Percentiles rank a stretch among this genome's conserved stretches.
These are phyloP conservation scores for Penicillium antarcticum DNA, from an alignment of 495 filamentous ascomycete species.

Conservation along the genomic window DNA sequence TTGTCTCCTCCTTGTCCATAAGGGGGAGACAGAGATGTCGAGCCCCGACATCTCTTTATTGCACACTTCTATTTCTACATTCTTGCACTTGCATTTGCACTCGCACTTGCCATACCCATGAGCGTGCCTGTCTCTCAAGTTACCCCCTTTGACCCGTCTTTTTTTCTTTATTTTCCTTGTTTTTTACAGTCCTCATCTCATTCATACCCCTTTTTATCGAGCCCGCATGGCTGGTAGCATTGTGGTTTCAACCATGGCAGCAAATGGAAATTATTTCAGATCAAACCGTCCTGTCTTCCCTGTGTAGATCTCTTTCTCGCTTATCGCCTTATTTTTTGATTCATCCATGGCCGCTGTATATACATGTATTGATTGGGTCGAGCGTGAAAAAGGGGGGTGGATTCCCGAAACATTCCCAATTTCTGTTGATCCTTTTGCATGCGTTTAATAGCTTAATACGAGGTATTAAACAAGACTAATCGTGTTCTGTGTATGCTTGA, in stretches of 20 bases:
- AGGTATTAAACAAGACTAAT: too few relatives aligned
- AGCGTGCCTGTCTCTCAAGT: constrained; percentile 27
- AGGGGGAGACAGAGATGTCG: neutral
- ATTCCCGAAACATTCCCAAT: too few relatives aligned
- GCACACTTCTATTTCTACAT: constrained; percentile 12
- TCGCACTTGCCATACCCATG: constrained; percentile 18
- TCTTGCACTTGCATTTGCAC: constrained; percentile 5
- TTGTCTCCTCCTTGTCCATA: neutral
- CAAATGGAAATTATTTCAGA: constrained; percentile 13
- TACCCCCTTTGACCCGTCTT: constrained; percentile 6
- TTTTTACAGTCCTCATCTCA: too few relatives aligned
- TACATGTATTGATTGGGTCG: too few relatives aligned
- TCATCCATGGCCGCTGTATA: too few relatives aligned
- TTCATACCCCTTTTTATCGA: constrained; percentile 14
- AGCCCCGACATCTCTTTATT: neutral
- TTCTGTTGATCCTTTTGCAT: too few relatives aligned
- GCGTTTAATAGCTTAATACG: too few relatives aligned
- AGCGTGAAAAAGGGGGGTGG: too few relatives aligned
- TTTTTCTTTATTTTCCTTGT: neutral
- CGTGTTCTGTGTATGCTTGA: too few relatives aligned
- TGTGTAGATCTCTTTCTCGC: neutral
- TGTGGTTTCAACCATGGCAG: constrained; percentile 14
- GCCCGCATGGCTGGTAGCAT: constrained; percentile 22
- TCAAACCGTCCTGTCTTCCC: neutral
- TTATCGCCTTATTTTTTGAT: too few relatives aligned